phyloP scores from a whole-genome alignment of 164 flowering plant species.

The Nymphaea thermarum region DNA sequence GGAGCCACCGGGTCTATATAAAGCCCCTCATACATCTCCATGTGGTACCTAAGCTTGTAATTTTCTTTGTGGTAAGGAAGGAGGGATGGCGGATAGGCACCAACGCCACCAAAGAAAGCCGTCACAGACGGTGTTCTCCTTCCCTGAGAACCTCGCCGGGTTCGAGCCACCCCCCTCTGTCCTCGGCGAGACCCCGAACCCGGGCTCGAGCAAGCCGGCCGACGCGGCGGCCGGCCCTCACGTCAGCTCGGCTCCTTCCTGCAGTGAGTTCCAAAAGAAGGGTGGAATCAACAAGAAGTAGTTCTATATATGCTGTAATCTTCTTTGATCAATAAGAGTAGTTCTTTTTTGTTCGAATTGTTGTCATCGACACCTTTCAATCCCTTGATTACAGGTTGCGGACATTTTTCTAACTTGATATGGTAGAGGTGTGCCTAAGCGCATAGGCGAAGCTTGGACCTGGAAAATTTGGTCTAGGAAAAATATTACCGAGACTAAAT shows the following conservation, averaged over 20 bases:
- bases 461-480: too few species aligned
- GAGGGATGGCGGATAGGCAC: background rate
- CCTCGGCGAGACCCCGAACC: background rate
- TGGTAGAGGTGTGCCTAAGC: too few species aligned
- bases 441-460: too few species aligned
- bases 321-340: background rate
- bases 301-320: background rate
- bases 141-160: background rate
- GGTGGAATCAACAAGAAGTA: background rate
- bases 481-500: too few species aligned
- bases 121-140: slow-evolving; percentile 1
- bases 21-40: background rate
- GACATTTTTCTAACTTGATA: too few species aligned
- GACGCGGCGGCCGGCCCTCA: background rate
- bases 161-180: background rate
- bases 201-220: background rate
- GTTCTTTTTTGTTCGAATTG: too few species aligned
- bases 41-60: background rate
- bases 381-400: too few species aligned
- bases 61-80: background rate
- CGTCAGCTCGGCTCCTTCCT: background rate
- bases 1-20: background rate
- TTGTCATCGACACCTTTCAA: too few species aligned
- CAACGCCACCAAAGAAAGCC: slow-evolving; percentile 1
- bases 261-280: background rate